Base-by-base conservation (phyloP, 1,284 basidiomycete genomes). In the Moesziomyces sp. region DNA sequence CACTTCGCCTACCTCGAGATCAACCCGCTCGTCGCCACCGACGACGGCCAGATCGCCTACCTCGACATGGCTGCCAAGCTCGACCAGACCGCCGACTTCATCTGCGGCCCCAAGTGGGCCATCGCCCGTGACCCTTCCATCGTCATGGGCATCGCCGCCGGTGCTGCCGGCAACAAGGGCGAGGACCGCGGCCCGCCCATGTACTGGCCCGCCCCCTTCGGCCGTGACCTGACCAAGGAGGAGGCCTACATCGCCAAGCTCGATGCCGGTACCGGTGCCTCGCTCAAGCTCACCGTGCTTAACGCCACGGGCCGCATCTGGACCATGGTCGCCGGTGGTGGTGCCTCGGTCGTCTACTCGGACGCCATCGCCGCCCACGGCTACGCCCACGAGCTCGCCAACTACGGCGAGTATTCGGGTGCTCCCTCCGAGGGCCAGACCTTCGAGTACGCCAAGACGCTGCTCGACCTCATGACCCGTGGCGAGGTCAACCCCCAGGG, bases 41-140 rank as follows among this genome's bases (percentile, higher is more conserved):
- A 97, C 85, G 90, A 88, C 69, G 91, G 89, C 69, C 87, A 89
- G 80, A 94, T 99, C 82, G 91, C 92, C 86, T 98, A 96, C 88
- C 91, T 99, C 79, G 97, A 99, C 86, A 98, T 99, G 95, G 97
- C 96, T 51, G 95, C 96, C 85, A 99, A 99, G 89, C 92, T 99
- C 79, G 97, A 99, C 86, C 86, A 89, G 86, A 99, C 96, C 21
- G 97, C 96, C 62, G 97, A 99, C 87, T 96, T 91, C 85, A 92
- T 99, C 83, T 97, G 94, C 83, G 96, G 97, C 42, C 93, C 94
- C 83, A 99, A 97, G 87, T 99, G 96, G 96, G 93, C 96, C 49
- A 91, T 98, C 79, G 95, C 96, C 56, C 92, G 96, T 82, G 97
- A 99, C 85, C 86, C 93, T 60, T 88, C 90, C 48, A 87, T 92